Conservation (phyloP, 306 rosid genomes). For the Nissolia schottii region DNA sequence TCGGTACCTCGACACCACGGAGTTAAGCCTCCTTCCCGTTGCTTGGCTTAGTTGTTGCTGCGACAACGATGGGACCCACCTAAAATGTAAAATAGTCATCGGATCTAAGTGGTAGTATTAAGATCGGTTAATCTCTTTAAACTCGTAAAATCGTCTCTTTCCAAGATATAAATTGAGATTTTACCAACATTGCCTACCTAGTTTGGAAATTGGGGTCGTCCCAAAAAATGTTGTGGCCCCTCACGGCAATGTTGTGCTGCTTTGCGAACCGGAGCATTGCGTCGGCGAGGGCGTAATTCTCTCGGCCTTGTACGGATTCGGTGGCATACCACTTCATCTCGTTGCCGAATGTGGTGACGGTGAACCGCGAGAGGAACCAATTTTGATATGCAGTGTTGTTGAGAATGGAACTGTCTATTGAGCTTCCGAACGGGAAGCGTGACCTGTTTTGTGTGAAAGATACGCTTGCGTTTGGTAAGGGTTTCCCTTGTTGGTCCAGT, state of each 20-base stretch:
- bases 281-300: slow-evolving; percentile 44
- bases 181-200: no score
- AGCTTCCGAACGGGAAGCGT: slow-evolving; percentile 56
- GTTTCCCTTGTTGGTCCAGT: slow-evolving; percentile 45
- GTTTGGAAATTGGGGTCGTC: slow-evolving; percentile 50
- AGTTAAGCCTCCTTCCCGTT: slow-evolving; percentile 32
- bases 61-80: slow-evolving; percentile 56
- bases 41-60: slow-evolving; percentile 27
- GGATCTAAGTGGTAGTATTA: no score
- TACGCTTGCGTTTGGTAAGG: slow-evolving; percentile 47
- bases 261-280: slow-evolving; percentile 53
- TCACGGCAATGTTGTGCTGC: slow-evolving; percentile 37
- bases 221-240: slow-evolving; percentile 77
- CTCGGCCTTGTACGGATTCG: slow-evolving; percentile 35
- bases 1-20: slow-evolving; percentile 46
- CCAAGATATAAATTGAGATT: no score
- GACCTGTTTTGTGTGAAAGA: slow-evolving; percentile 8
- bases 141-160: no score
- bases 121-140: no score
- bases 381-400: slow-evolving; percentile 44
- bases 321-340: slow-evolving; percentile 88
- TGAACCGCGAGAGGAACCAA: slow-evolving; percentile 67
- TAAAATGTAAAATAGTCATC: no score
- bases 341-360: slow-evolving; percentile 51
- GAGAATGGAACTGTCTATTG: slow-evolving; percentile 54